A percentile compares a stretch with the other conserved stretches of the same genome.
Evolutionary conservation across 257 asterid species (phyloP).

Genomic region (Nicotiana sylvestris): DNA sequence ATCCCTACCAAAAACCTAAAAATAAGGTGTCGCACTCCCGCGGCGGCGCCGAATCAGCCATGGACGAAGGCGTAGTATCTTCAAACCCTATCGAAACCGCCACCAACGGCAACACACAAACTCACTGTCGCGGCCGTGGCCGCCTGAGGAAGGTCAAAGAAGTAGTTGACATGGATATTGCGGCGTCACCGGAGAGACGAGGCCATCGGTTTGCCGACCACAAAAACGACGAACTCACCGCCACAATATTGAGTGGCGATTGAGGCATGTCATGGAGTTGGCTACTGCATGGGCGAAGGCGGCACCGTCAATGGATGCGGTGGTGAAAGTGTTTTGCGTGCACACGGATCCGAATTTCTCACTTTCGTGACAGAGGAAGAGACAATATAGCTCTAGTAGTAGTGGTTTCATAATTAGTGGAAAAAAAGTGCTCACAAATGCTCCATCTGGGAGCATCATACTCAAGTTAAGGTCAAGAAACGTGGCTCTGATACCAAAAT

Average conservation of each 20-base stretch:
- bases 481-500: slow-evolving; percentile 28
- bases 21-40: background rate
- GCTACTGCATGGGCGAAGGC: slow-evolving; percentile 9
- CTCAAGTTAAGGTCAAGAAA: slow-evolving; percentile 27
- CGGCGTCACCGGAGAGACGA: slow-evolving; percentile 12
- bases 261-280: slow-evolving; percentile 10
- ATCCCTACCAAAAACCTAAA: slow-evolving; percentile 16
- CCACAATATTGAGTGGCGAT: background rate
- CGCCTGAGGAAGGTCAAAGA: slow-evolving; percentile 8
- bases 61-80: background rate
- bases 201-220: background rate
- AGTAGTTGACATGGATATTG: background rate
- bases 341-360: slow-evolving; percentile 25
- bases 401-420: slow-evolving; percentile 24
- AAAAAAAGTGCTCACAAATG: slow-evolving; percentile 17
- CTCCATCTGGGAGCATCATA: slow-evolving; percentile 24
- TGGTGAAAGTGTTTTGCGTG: slow-evolving; percentile 26
- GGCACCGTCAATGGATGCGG: slow-evolving; percentile 21
- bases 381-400: slow-evolving; percentile 24
- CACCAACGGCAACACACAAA: background rate
- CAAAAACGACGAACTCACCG: background rate
- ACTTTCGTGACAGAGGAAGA: slow-evolving; percentile 23
- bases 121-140: slow-evolving; percentile 10
- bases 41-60: background rate
- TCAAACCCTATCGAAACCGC: background rate